Evolutionary conservation across 2,329 filamentous ascomycete genomes (phyloP).

Genomic region (Alternaria gaisen): DNA sequence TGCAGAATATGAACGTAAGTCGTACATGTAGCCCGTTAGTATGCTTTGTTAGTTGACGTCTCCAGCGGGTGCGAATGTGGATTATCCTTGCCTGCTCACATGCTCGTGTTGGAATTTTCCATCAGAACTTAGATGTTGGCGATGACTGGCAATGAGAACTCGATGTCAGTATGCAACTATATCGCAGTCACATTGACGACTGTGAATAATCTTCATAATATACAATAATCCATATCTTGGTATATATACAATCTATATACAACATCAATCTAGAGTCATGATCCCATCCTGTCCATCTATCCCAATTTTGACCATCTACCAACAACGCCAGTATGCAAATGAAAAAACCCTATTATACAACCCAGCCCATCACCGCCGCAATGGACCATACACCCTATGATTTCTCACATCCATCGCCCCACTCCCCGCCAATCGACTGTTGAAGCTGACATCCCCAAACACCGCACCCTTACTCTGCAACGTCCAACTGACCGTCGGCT

Average conservation of each 20-base stretch:
- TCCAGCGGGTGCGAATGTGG: background rate
- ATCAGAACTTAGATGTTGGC: background rate
- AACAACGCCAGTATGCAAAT: background rate
- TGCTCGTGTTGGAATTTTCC: background rate
- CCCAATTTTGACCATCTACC: background rate
- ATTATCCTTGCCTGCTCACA: background rate
- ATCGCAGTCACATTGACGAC: background rate
- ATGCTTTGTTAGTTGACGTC: fast-evolving
- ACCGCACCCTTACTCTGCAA: slow-evolving; percentile 52
- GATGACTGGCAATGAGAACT: background rate
- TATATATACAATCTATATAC: background rate
- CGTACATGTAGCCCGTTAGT: background rate
- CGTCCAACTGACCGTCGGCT: slow-evolving; percentile 49
- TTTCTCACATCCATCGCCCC: slow-evolving; percentile 23
- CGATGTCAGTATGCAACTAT: background rate
- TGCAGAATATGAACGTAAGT: background rate
- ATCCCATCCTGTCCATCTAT: background rate
- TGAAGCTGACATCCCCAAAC: slow-evolving; percentile 49
- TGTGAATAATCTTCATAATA: background rate
- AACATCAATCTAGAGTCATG: slow-evolving; percentile 1
- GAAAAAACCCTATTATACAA: background rate
- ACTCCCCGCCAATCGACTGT: slow-evolving; percentile 21
- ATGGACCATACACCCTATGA: slow-evolving; percentile 39
- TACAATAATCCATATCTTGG: background rate
- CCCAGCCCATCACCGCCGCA: background rate